These are phyloP conservation scores for Epichloe bromicola DNA, from an alignment of 2,329 filamentous ascomycete species.

Conservation along the genomic window DNA sequence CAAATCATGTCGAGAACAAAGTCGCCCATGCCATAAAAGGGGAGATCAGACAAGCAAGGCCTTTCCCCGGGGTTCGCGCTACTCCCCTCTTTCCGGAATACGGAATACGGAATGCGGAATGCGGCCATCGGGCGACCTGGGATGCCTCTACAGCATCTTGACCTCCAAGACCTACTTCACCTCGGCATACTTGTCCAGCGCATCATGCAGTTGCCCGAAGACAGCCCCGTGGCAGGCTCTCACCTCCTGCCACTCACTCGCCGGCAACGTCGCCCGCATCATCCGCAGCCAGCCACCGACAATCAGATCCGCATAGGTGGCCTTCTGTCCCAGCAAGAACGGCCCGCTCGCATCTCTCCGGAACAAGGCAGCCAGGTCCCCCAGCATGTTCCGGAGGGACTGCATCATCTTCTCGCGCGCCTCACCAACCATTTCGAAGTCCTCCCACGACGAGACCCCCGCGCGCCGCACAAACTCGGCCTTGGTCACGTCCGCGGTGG, in stretches of 20 bases:
- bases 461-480: slow-evolving; percentile 36
- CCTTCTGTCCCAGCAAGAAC: slow-evolving; percentile 31
- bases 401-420: slow-evolving; percentile 22
- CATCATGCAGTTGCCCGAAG: slow-evolving; percentile 37
- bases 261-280: slow-evolving; percentile 25
- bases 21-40: too few relatives aligned
- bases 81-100: too few relatives aligned
- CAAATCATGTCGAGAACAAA: too few relatives aligned
- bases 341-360: slow-evolving; percentile 26
- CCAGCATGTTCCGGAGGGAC: slow-evolving; percentile 29
- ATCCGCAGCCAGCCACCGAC: slow-evolving; percentile 43
- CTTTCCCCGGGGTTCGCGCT: too few relatives aligned
- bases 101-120: too few relatives aligned
- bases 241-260: slow-evolving; percentile 33
- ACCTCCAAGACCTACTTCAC: background rate
- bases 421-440: slow-evolving; percentile 25
- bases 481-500: slow-evolving; percentile 27
- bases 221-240: slow-evolving; percentile 35
- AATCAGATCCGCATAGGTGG: slow-evolving; percentile 42
- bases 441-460: slow-evolving; percentile 30
- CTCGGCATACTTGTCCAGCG: slow-evolving; percentile 23
- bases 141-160: too few relatives aligned
- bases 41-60: too few relatives aligned
- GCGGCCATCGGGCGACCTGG: too few relatives aligned
- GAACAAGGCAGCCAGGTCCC: slow-evolving; percentile 28